Conservation (phyloP, 164 flowering plant genomes). For the Kingdonia uniflora region DNA sequence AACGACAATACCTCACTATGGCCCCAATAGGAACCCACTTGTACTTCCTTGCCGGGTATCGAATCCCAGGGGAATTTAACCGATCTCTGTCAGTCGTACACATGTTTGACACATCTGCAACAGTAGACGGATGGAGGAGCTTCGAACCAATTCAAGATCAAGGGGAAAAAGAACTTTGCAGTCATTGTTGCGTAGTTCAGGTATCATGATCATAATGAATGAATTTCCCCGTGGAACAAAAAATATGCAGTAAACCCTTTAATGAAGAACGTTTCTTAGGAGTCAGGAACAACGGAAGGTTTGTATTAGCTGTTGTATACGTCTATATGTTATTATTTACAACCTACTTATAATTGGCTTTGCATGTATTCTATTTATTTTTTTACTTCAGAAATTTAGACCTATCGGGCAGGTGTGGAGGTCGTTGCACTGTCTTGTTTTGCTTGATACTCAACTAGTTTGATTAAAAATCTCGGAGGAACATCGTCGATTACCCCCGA, state of each 20-base stretch:
- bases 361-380: no score
- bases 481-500: no score
- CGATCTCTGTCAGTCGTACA: constrained; percentile 31
- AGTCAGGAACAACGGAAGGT: no score
- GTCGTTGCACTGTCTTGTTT: no score
- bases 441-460: no score
- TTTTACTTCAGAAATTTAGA: no score
- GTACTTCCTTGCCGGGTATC: constrained; percentile 48
- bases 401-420: no score
- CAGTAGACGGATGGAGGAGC: constrained; percentile 36
- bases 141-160: constrained; percentile 39
- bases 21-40: constrained; percentile 40
- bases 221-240: constrained; percentile 1
- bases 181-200: constrained; percentile 49
- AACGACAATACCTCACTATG: constrained; percentile 39
- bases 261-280: no score
- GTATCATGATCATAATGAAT: constrained; percentile 4
- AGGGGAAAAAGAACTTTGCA: constrained; percentile 39
- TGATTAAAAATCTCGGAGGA: no score
- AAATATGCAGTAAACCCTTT: not conserved
- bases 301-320: no score
- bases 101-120: constrained; percentile 37
- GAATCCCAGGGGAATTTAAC: constrained; percentile 16
- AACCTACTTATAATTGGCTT: no score
- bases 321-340: no score